Evolutionary conservation across 2,329 filamentous ascomycete genomes (phyloP), one percentile per base, ranked within the genome.

Genomic region (Hymenoscyphus fructigenus): DNA sequence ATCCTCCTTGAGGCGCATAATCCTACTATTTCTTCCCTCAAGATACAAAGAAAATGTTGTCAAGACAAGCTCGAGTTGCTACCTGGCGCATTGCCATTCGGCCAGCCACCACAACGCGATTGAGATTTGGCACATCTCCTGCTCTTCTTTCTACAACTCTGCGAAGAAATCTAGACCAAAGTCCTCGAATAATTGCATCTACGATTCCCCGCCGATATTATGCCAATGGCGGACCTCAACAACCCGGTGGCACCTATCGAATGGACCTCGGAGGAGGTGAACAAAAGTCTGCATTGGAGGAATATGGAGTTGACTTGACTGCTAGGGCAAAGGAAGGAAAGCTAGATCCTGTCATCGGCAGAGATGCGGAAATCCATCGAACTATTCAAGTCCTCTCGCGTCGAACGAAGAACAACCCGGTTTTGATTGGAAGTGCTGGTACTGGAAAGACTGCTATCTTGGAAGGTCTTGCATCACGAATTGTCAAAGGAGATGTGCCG

Each of bases 361-460:
- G 95, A 76, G 93, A 97, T 73, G 83, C 86, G 5, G 95, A 97
- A 76, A 97, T 98, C 61, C 92, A 97, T 74, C 85, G 95, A 59
- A 97, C 93, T 0, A 97, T 98, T 66, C 95, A 98, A 74, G 91
- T 99, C 12, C 80, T 99, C 1, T 97, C 93, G 17, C 84, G 95
- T 68, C 84, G 95, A 66, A 98, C 95, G 7, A 98, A 98, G 78
- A 98, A 97, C 72, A 76, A 76, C 38, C 94, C 94, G 0, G 93
- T 97, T 0, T 81, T 97, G n/a, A 97, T 97, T 65, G 94, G 94
- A 67, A 89, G 88, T 60, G 94, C 74, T 56, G 75, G 93, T 70
- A 96, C 92, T 0, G 94, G 94, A 67, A 98, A 98, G 80, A 98
- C 94, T 5, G 93, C 94, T 1, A 91, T 97, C 60, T 80, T 97